Evolutionary conservation across 2,329 filamentous ascomycete species (phyloP).

Genomic region (Fusarium sarcochroum): DNA sequence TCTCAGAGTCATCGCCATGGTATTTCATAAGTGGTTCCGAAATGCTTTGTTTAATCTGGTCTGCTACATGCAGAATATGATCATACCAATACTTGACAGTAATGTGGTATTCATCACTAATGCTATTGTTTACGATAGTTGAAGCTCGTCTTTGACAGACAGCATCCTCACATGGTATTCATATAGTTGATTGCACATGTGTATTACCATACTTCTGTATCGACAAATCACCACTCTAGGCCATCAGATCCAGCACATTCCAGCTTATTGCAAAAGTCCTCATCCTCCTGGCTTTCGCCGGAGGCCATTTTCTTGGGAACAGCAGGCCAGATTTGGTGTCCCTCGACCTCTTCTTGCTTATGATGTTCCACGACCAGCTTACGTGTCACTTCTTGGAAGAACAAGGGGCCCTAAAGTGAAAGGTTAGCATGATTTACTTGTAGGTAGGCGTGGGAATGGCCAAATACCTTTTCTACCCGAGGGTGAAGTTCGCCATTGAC

Average conservation of each 20-base stretch:
- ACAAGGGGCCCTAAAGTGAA: background rate
- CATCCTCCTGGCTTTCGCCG: background rate
- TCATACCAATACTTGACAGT: too few relatives aligned
- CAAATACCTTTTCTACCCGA: conserved; percentile 10
- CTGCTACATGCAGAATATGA: too few relatives aligned
- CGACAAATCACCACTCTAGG: background rate
- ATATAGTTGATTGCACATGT: too few relatives aligned
- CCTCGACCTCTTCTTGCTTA: background rate
- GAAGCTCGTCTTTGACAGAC: too few relatives aligned
- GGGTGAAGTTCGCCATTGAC: conserved; percentile 24
- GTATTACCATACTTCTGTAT: too few relatives aligned
- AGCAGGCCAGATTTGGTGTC: background rate
- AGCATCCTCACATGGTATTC: too few relatives aligned
- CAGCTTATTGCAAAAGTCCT: background rate
- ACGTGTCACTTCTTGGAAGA: background rate
- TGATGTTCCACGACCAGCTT: background rate
- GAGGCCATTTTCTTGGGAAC: background rate
- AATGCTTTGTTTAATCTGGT: too few relatives aligned
- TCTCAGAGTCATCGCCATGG: too few relatives aligned
- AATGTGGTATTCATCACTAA: too few relatives aligned
- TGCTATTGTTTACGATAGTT: too few relatives aligned
- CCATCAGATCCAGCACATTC: background rate
- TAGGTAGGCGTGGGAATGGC: too few relatives aligned
- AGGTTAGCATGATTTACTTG: rapidly evolving
- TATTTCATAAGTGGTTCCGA: too few relatives aligned